Percentiles rank a stretch among this genome's conserved stretches.
These are phyloP conservation scores for Alternaria sp. DNA, from an alignment of 2,329 filamentous ascomycete genomes.

Conservation along the genomic window DNA sequence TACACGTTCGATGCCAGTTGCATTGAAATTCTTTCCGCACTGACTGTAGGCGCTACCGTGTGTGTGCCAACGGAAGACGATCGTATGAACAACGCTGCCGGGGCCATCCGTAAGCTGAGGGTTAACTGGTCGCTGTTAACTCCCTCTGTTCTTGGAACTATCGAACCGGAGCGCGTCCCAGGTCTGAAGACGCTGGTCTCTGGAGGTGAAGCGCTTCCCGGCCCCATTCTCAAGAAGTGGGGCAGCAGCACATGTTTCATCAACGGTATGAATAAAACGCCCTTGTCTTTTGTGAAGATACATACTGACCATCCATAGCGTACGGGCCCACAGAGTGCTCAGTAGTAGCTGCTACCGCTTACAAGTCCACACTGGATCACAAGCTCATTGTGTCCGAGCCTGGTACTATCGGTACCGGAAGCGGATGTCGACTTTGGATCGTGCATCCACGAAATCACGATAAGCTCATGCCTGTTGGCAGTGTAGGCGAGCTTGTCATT, in stretches of 20 bases:
- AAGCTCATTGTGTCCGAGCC: constrained; percentile 37
- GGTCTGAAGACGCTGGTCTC: constrained; percentile 54
- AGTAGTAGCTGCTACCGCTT: constrained; percentile 35
- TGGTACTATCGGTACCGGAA: constrained; percentile 42
- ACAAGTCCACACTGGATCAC: constrained; percentile 36
- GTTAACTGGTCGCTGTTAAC: constrained; percentile 43
- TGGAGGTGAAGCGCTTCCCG: constrained; percentile 55
- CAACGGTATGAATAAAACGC: constrained; percentile 51
- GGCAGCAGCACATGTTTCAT: constrained; percentile 53
- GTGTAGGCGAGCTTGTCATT: constrained; percentile 43
- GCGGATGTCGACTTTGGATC: constrained; percentile 50
- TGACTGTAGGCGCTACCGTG: constrained; percentile 60
- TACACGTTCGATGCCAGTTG: constrained; percentile 66
- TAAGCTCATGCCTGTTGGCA: constrained; percentile 43
- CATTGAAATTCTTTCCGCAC: constrained; percentile 62
- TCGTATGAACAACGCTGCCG: constrained; percentile 61
- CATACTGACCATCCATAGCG: constrained; percentile 17
- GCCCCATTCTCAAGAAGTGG: constrained; percentile 56
- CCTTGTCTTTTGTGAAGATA: too few relatives aligned
- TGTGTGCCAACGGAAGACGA: constrained; percentile 65
- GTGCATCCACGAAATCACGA: constrained; percentile 52
- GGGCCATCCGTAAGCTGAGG: constrained; percentile 46
- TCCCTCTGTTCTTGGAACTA: constrained; percentile 50
- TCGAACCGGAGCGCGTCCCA: constrained; percentile 51
- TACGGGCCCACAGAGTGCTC: constrained; percentile 48